Evolutionary conservation across 306 rosid genomes (phyloP).

Genomic region (Castanea sativa): DNA sequence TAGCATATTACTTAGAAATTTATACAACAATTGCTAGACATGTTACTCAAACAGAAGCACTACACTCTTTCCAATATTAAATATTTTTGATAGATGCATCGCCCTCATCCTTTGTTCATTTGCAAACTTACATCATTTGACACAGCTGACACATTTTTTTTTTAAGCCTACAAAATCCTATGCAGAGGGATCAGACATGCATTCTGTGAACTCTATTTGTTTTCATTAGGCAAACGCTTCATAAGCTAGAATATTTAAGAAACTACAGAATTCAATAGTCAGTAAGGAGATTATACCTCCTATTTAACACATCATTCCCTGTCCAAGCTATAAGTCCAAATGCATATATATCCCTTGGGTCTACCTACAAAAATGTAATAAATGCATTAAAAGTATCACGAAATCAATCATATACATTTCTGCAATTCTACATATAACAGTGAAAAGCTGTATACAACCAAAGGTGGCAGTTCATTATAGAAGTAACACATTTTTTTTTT

Average conservation of each 20-base stretch:
- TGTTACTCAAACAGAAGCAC: not conserved
- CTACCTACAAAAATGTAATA: slow-evolving; percentile 49
- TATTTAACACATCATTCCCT: slow-evolving; percentile 84
- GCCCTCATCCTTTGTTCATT: not conserved
- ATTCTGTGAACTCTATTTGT: not conserved
- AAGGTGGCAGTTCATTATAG: slow-evolving; percentile 2
- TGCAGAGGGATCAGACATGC: not conserved
- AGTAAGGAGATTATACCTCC: slow-evolving; percentile 52
- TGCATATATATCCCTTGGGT: slow-evolving; percentile 79
- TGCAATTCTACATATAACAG: not conserved
- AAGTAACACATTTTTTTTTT: not conserved
- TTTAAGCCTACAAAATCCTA: not conserved
- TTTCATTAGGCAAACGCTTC: not conserved
- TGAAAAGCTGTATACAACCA: not conserved
- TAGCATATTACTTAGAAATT: too few relatives aligned
- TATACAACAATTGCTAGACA: too few relatives aligned
- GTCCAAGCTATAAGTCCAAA: slow-evolving; percentile 89
- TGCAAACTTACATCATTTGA: too few relatives aligned
- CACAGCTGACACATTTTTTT: not conserved
- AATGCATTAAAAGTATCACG: not conserved
- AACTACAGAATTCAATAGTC: slow-evolving; percentile 1
- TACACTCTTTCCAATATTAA: not conserved
- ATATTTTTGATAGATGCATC: not conserved
- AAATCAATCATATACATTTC: slow-evolving; percentile 2
- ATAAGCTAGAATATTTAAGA: not conserved